Conservation (phyloP, 1,139 yeast species). For the Hyphopichia buzzinii region DNA sequence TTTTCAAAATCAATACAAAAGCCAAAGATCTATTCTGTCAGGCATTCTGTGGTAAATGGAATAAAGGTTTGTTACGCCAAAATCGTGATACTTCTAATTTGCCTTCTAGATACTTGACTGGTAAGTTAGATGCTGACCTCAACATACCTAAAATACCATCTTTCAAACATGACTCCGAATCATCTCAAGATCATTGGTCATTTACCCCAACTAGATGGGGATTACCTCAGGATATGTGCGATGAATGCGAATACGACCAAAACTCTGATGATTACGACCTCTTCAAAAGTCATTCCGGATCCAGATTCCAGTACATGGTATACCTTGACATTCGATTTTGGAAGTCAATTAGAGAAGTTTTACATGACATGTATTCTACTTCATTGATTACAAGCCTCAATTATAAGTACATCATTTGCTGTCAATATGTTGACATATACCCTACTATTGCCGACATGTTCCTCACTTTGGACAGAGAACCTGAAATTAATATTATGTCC, state of each 20-base stretch:
- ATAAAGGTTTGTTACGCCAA: slow-evolving; percentile 34
- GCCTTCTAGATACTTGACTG: slow-evolving; percentile 21
- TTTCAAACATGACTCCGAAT: slow-evolving; percentile 7
- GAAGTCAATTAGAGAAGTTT: slow-evolving; percentile 57
- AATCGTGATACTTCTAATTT: slow-evolving; percentile 5
- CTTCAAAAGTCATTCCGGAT: slow-evolving; percentile 46
- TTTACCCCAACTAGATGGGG: slow-evolving; percentile 41
- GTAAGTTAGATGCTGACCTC: slow-evolving; percentile 29
- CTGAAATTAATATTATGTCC: slow-evolving; percentile 75
- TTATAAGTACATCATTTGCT: slow-evolving; percentile 61
- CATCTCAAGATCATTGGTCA: slow-evolving; percentile 30
- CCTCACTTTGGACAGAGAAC: slow-evolving; percentile 71
- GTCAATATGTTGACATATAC: slow-evolving; percentile 81
- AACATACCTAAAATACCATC: slow-evolving; percentile 35
- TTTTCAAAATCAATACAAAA: slow-evolving; percentile 48
- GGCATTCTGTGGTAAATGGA: slow-evolving; percentile 56
- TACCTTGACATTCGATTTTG: slow-evolving; percentile 71
- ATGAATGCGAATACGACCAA: slow-evolving; percentile 45
- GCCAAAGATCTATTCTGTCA: slow-evolving; percentile 54
- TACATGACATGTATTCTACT: slow-evolving; percentile 70
- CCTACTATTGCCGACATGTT: slow-evolving; percentile 76
- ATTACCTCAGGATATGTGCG: slow-evolving; percentile 38
- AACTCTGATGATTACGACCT: slow-evolving; percentile 24
- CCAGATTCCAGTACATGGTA: slow-evolving; percentile 75
- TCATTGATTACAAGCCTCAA: slow-evolving; percentile 65